These are phyloP conservation scores for Gastrolobium bilobum DNA, from an alignment of 306 rosid species.

Conservation along the genomic window DNA sequence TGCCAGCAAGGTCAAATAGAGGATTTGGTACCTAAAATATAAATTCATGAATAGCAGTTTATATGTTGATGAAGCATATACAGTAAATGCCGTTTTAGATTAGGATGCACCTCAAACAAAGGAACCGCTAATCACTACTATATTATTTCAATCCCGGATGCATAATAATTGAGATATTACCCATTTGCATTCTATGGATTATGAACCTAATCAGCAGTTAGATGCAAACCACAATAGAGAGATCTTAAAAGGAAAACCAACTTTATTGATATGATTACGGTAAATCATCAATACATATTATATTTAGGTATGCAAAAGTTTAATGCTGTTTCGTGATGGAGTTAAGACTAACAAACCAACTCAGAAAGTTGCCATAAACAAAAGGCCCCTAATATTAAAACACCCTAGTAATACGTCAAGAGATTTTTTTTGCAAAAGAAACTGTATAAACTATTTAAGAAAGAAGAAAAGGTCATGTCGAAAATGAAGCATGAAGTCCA, in stretches of 20 bases:
- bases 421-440: constrained; percentile 12
- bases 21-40: constrained; percentile 93
- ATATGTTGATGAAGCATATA: constrained; percentile 23
- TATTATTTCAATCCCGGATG: constrained; percentile 7
- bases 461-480: not conserved
- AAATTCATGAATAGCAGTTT: constrained; percentile 42
- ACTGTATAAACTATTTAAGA: constrained; percentile 1
- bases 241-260: not conserved
- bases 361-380: constrained; percentile 9
- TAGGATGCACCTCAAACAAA: constrained; percentile 28
- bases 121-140: constrained; percentile 6
- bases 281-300: constrained; percentile 18
- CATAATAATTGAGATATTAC: constrained; percentile 4
- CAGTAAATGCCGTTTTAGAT: constrained; percentile 4
- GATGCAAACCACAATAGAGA: constrained; percentile 27
- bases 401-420: constrained; percentile 8
- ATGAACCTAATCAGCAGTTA: constrained; percentile 15
- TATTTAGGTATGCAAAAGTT: not conserved
- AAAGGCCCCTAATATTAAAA: constrained; percentile 8
- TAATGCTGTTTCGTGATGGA: not conserved
- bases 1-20: constrained; percentile 98
- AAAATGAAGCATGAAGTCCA: constrained; percentile 45
- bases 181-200: not conserved
- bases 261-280: not conserved
- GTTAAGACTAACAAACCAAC: constrained; percentile 22